phyloP scores from a whole-genome alignment of 345 rosid genomes.

The Eutrema japonicum region DNA sequence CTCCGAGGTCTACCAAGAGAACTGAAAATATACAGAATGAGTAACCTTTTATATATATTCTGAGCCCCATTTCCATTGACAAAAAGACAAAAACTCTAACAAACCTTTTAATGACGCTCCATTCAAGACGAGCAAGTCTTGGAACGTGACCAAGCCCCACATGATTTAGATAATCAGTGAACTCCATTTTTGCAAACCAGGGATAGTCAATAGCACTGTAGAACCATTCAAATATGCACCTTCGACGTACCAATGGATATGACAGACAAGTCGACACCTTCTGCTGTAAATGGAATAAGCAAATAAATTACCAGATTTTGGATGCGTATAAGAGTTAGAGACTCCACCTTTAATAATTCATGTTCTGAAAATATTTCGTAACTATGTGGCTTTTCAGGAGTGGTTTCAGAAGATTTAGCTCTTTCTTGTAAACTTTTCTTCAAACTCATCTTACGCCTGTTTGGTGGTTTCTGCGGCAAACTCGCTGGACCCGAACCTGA shows the following conservation, averaged over 20 bases:
- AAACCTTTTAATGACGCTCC: conserved; percentile 98
- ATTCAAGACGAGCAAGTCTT: conserved; percentile 88
- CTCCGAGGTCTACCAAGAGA: conserved; percentile 97
- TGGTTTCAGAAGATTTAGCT: conserved; percentile 48
- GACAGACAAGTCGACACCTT: conserved; percentile 71
- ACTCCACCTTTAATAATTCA: conserved; percentile 61
- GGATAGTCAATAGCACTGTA: conserved; percentile 94
- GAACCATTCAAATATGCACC: conserved; percentile 96
- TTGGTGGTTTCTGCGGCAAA: conserved; percentile 52
- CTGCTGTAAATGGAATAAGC: conserved; percentile 55
- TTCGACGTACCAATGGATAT: conserved; percentile 61
- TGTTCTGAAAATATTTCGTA: conserved; percentile 35
- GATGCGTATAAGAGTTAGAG: conserved; percentile 21
- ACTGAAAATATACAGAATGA: conserved; percentile 53
- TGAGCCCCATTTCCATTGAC: not conserved
- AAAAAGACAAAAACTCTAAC: conserved; percentile 26
- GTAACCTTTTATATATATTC: conserved; percentile 2
- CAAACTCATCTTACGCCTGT: conserved; percentile 68
- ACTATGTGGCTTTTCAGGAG: conserved; percentile 45
- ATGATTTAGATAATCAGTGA: conserved; percentile 85
- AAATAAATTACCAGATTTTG: conserved; percentile 29
- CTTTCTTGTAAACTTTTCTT: conserved; percentile 54
- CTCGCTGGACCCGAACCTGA: conserved; percentile 48
- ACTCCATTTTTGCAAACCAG: conserved; percentile 98
- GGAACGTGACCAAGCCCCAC: conserved; percentile 91